phyloP scores from a whole-genome alignment of 805 yeast genomes.

The Metschnikowia similis region DNA sequence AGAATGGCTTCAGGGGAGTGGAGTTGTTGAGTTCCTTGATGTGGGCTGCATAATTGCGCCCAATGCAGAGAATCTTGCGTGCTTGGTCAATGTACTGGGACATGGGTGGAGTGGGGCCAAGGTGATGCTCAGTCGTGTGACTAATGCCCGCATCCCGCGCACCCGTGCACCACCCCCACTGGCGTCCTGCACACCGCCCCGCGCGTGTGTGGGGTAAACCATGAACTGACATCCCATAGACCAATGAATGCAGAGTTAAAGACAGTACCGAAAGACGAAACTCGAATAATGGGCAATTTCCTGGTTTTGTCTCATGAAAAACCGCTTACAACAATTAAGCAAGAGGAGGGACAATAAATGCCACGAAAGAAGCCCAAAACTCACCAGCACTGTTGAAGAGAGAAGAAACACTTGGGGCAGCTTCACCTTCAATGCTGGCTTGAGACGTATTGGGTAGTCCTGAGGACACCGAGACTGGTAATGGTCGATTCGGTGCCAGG shows the following conservation, averaged over 20 bases:
- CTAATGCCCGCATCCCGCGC: too few relatives aligned
- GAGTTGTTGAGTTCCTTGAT: conserved; percentile 82
- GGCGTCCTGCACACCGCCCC: too few relatives aligned
- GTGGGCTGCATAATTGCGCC: conserved; percentile 96
- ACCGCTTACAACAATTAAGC: conserved; percentile 32
- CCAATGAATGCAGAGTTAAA: too few relatives aligned
- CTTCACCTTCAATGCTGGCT: conserved; percentile 9
- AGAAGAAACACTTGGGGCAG: conserved; percentile 12
- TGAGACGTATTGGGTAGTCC: not conserved
- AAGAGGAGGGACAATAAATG: conserved; percentile 29
- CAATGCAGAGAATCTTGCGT: conserved; percentile 86
- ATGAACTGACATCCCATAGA: too few relatives aligned
- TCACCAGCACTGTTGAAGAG: conserved; percentile 18
- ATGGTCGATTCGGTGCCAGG: not conserved
- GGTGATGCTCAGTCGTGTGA: too few relatives aligned
- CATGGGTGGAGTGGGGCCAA: not conserved
- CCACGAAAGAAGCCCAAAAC: conserved; percentile 24
- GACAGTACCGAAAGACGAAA: too few relatives aligned
- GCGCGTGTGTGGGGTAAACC: too few relatives aligned
- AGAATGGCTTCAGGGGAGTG: conserved; percentile 83
- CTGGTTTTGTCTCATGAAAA: too few relatives aligned
- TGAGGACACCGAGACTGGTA: too few relatives aligned
- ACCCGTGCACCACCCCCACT: too few relatives aligned
- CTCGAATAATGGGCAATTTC: too few relatives aligned
- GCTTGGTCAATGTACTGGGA: conserved; percentile 55